phyloP scores from a whole-genome alignment of 1,139 yeast species.

The Blastobotrys buckinghamii region DNA sequence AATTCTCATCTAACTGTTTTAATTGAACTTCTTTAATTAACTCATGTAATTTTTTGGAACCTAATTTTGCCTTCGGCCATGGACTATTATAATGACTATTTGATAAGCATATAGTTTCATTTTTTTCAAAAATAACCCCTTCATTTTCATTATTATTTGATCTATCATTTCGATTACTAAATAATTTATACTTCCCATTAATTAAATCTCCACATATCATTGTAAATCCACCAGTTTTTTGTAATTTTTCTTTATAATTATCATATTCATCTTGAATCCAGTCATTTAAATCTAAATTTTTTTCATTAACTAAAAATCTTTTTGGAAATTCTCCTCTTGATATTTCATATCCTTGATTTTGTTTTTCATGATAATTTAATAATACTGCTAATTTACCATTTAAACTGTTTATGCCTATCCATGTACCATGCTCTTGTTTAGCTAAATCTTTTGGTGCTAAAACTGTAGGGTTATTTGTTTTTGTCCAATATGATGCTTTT shows the following conservation, averaged over 20 bases:
- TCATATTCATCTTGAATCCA: constrained; percentile 37
- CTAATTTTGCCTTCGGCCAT: constrained; percentile 67
- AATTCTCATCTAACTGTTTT: constrained; percentile 27
- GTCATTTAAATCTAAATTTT: constrained; percentile 35
- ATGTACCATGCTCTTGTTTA: constrained; percentile 75
- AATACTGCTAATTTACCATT: constrained; percentile 55
- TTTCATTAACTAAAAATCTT: constrained; percentile 46
- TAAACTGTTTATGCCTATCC: constrained; percentile 68
- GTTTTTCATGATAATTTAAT: constrained; percentile 56
- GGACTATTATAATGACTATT: constrained; percentile 57
- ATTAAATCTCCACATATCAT: constrained; percentile 54
- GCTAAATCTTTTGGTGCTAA: constrained; percentile 75
- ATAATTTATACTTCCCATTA: neutral
- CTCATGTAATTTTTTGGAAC: constrained; percentile 41
- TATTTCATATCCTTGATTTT: constrained; percentile 35
- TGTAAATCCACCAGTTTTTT: constrained; percentile 75
- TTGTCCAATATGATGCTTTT: constrained; percentile 49
- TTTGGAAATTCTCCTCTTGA: constrained; percentile 73
- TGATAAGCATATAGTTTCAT: constrained; percentile 49
- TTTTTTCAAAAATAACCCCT: neutral
- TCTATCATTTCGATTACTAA: constrained; percentile 12
- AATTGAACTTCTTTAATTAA: constrained; percentile 35
- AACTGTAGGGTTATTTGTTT: constrained; percentile 34
- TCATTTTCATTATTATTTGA: constrained; percentile 18
- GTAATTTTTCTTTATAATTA: constrained; percentile 30